Percentiles rank a stretch among this genome's conserved stretches.
Evolutionary conservation across 225 moss, liverwort and hornwort genomes (phyloP).

Genomic region (Marchantia paleacea): DNA sequence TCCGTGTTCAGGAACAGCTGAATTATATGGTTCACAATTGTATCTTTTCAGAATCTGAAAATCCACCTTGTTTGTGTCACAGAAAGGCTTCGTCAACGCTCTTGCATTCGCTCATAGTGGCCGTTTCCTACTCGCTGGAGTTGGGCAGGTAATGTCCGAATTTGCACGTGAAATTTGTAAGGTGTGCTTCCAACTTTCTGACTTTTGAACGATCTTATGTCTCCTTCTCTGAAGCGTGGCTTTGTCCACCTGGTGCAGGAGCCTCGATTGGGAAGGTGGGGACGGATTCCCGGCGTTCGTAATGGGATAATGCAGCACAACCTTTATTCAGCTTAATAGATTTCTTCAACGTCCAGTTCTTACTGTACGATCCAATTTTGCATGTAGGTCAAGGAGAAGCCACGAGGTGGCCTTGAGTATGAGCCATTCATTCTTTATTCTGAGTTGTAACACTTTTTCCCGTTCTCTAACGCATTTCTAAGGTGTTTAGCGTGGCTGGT

Average conservation of each 20-base stretch:
- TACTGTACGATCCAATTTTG: constrained; percentile 33
- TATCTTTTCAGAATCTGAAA: too few species aligned
- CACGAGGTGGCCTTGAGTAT: background rate
- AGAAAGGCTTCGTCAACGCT: constrained; percentile 95
- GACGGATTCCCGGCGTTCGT: constrained; percentile 57
- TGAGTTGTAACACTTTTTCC: background rate
- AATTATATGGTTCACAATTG: background rate
- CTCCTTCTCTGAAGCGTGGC: background rate
- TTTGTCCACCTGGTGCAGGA: constrained; percentile 52
- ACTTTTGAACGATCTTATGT: background rate
- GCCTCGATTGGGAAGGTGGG: constrained; percentile 98
- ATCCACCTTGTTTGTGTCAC: constrained; percentile 6
- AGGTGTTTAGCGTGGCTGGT: background rate
- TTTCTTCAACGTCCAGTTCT: background rate
- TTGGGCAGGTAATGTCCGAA: constrained; percentile 68
- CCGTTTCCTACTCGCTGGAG: constrained; percentile 84
- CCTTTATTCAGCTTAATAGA: constrained; percentile 45
- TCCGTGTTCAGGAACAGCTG: background rate
- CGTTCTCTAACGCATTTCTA: background rate
- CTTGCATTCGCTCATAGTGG: constrained; percentile 80
- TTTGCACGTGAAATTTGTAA: background rate
- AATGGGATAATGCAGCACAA: constrained; percentile 87
- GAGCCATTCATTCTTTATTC: background rate
- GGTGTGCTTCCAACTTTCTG: too few species aligned
- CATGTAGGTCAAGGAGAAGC: constrained; percentile 21